Base-by-base conservation (phyloP, 257 asterid genomes). In the Plantago major region DNA sequence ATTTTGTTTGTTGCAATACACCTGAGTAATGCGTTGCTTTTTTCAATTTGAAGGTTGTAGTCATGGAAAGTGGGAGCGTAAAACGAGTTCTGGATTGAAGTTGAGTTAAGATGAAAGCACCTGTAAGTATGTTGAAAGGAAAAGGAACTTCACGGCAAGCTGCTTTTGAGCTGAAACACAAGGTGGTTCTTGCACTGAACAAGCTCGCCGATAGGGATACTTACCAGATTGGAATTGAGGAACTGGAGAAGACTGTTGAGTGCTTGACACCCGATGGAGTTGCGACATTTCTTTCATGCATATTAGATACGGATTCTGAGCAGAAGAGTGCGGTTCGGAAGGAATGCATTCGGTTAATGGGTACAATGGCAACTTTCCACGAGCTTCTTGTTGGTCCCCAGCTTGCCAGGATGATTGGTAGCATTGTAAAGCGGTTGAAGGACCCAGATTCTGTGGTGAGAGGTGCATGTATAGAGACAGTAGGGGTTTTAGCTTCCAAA, bases 161-260 rank as follows among this genome's bases (percentile, higher is more conserved):
- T 52, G 82, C 66, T 74, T 91, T 82, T 63, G 89, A 92, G 81
- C 84, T 89, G 67, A 92, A 92, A 69, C 95, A 89, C 44, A 89
- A 87, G 0, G 89, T 86, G 51, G 84, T 73, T 75, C 73, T 78
- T 72, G 84, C 98, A 17, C 84, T 89, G 55, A 82, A 73, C 82
- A 92, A 92, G 86, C 85, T 92, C 62, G 95, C 93, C 11, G 98
- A 92, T 66, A 76, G 97, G 74, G 98, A 92, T 66, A 92, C 98
- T 56, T 76, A 83, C 67, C 95, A 78, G 50, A 79, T 89, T 64
- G 98, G 93, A 9, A 89, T 81, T 18, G 95, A 89, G 68, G 98
- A 89, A 70, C 92, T 92, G 9, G 95, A 83, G 73, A 89, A 78
- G 74, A 76, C 66, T 18, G 78, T 86, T 22, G 93, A 86, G 69